Evolutionary conservation across 306 rosid genomes (phyloP).

Genomic region (Morella rubra): DNA sequence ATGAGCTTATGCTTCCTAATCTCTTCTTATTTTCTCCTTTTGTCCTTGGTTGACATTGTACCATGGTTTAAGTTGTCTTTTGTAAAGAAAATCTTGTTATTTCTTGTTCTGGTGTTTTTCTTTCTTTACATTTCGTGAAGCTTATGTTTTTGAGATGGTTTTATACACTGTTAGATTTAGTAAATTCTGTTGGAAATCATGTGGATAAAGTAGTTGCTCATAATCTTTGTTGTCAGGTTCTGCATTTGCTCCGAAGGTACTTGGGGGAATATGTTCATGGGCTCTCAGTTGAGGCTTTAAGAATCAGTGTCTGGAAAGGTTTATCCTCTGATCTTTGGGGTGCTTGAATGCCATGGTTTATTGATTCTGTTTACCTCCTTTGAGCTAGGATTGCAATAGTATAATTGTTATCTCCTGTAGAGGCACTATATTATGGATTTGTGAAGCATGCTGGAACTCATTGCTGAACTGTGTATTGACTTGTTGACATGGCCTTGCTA

Average conservation of each 20-base stretch:
- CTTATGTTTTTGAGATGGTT: slow-evolving; percentile 1
- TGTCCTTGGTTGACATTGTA: neutral
- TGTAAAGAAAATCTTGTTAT: neutral
- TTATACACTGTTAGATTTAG: neutral
- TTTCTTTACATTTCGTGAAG: neutral
- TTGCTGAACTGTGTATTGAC: neutral
- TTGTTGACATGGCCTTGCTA: neutral
- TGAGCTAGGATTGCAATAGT: neutral
- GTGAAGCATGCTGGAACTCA: neutral
- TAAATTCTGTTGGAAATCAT: neutral
- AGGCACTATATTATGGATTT: slow-evolving; percentile 6
- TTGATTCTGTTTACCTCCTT: neutral
- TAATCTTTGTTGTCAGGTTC: slow-evolving; percentile 48
- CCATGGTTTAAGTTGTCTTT: neutral
- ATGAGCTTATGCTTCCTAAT: neutral
- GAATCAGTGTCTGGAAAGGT: slow-evolving; percentile 99
- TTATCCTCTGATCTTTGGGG: slow-evolving; percentile 34
- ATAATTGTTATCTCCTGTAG: slow-evolving; percentile 4
- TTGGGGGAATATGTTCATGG: slow-evolving; percentile 98
- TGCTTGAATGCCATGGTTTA: slow-evolving; percentile 15
- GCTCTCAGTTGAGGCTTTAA: slow-evolving; percentile 85
- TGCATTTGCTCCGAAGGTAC: slow-evolving; percentile 87
- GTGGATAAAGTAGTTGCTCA: neutral
- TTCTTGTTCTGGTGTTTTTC: neutral
- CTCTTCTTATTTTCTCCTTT: neutral